A percentile compares a stretch with the other conserved stretches of the same genome.
Evolutionary conservation across 164 flowering plant genomes (phyloP).

Genomic region (Kingdonia uniflora): DNA sequence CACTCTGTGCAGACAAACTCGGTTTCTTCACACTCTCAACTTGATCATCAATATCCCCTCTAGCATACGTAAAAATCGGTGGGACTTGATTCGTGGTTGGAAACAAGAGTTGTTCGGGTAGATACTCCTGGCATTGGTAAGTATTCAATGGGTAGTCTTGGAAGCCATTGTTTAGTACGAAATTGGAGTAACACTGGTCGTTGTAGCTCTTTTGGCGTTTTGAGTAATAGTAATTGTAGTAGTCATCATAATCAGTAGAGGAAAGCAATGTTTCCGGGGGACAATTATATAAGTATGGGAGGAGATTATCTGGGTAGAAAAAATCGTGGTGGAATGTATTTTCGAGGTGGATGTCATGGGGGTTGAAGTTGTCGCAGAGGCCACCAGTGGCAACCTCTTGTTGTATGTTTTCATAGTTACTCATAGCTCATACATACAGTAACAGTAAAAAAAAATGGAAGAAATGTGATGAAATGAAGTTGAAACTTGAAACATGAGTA

Average conservation of each 20-base stretch:
- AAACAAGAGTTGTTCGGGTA: background rate
- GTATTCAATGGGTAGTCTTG: too few species aligned
- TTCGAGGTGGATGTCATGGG: too few species aligned
- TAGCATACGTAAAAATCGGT: background rate
- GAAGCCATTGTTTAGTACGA: too few species aligned
- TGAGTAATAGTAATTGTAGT: background rate
- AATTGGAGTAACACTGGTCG: background rate
- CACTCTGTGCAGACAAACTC: constrained; percentile 51
- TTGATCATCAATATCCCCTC: background rate
- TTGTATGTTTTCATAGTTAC: too few species aligned
- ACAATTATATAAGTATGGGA: background rate
- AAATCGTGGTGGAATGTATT: too few species aligned
- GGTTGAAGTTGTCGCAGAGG: too few species aligned
- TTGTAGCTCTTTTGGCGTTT: background rate
- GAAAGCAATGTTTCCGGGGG: background rate
- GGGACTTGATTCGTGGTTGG: background rate
- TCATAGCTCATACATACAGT: too few species aligned
- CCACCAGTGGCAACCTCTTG: too few species aligned
- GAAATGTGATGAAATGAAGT: too few species aligned
- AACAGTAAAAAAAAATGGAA: too few species aligned
- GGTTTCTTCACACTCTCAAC: background rate
- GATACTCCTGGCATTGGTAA: background rate
- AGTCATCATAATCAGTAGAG: background rate
- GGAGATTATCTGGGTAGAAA: too few species aligned
- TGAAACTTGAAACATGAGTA: too few species aligned